Evolutionary conservation across 768 basidiomycete species (phyloP).

Genomic region (Paxillus involutus): DNA sequence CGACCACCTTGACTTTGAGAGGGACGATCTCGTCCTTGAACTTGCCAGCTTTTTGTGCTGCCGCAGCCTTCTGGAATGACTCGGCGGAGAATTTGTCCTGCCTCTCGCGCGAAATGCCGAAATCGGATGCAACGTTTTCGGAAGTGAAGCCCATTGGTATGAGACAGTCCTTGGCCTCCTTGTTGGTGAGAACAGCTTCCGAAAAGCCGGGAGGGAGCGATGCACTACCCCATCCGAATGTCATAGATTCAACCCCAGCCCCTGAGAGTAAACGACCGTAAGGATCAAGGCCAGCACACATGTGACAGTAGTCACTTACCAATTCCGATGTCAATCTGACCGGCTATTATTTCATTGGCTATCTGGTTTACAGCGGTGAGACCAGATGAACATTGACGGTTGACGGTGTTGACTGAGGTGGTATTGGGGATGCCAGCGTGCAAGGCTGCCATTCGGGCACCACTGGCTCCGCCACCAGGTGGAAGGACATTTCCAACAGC

Average conservation of each 20-base stretch:
- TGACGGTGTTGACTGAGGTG: slow-evolving; percentile 75
- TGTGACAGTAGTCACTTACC: slow-evolving; percentile 44
- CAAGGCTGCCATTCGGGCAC: slow-evolving; percentile 85
- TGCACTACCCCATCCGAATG: slow-evolving; percentile 64
- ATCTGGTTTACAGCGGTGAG: slow-evolving; percentile 81
- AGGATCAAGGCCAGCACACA: neutral
- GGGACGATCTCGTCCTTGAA: slow-evolving; percentile 87
- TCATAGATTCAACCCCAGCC: slow-evolving; percentile 92
- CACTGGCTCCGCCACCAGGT: slow-evolving; percentile 76
- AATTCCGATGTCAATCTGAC: slow-evolving; percentile 89
- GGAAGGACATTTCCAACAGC: slow-evolving; percentile 88
- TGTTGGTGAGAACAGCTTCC: slow-evolving; percentile 60
- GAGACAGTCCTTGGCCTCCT: slow-evolving; percentile 78
- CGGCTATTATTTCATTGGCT: slow-evolving; percentile 72
- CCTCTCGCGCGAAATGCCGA: slow-evolving; percentile 64
- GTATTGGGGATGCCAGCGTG: slow-evolving; percentile 83
- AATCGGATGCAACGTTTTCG: slow-evolving; percentile 87
- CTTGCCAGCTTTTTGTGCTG: slow-evolving; percentile 76
- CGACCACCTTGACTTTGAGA: slow-evolving; percentile 64
- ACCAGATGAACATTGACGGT: slow-evolving; percentile 90
- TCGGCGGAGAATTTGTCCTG: slow-evolving; percentile 85
- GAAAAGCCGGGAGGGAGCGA: slow-evolving; percentile 59
- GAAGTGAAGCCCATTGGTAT: slow-evolving; percentile 93
- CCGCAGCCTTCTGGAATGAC: slow-evolving; percentile 83
- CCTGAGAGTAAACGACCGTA: slow-evolving; percentile 38